A percentile compares a stretch with the other conserved stretches of the same genome.
phyloP scores from a whole-genome alignment of 2,329 filamentous ascomycete species.

The Drechslera avenae region DNA sequence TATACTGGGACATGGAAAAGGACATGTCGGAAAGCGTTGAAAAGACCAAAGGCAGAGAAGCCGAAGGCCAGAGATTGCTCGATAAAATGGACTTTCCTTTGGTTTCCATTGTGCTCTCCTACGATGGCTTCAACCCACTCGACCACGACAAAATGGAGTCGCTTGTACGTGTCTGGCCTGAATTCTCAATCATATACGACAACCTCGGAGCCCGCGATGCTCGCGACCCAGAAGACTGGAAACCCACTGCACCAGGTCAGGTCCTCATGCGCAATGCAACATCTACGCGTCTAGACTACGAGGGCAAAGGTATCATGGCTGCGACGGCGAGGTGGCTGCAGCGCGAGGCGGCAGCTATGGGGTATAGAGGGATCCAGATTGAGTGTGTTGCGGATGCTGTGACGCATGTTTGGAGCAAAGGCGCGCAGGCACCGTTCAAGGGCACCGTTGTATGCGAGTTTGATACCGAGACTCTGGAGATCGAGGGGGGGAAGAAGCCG shows the following conservation, averaged over 20 bases:
- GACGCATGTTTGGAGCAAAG: conserved; percentile 35
- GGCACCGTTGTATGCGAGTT: conserved; percentile 30
- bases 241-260: conserved; percentile 33
- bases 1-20: conserved; percentile 35
- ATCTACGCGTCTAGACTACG: conserved; percentile 45
- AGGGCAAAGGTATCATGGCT: conserved; percentile 43
- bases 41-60: conserved; percentile 21
- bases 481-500: conserved; percentile 29
- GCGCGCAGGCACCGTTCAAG: conserved; percentile 31
- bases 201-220: conserved; percentile 26
- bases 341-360: conserved; percentile 41
- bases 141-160: conserved; percentile 32
- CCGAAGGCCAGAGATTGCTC: conserved; percentile 30
- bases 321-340: conserved; percentile 46
- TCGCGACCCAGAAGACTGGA: conserved; percentile 35
- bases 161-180: conserved; percentile 29
- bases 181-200: conserved; percentile 31
- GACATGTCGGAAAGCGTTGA: conserved; percentile 13
- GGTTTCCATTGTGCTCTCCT: conserved; percentile 45
- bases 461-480: conserved; percentile 25
- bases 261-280: conserved; percentile 48
- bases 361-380: conserved; percentile 46
- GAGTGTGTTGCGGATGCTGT: conserved; percentile 42
- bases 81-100: conserved; percentile 50
- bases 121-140: conserved; percentile 37